These are phyloP conservation scores for Rubia yunnanensis DNA, from an alignment of 257 asterid genomes.

Conservation along the genomic window DNA sequence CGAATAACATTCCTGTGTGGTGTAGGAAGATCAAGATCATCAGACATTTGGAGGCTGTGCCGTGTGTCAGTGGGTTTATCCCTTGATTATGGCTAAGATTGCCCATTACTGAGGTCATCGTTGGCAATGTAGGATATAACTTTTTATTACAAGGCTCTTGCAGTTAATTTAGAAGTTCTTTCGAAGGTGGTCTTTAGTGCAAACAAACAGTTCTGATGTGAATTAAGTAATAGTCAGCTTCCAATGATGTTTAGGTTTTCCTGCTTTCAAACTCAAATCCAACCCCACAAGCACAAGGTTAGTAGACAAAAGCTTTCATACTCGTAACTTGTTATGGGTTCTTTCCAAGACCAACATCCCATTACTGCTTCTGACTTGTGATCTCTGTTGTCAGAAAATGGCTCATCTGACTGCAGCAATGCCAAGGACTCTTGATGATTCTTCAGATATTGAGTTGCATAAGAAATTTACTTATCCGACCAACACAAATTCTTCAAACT, in stretches of 20 bases:
- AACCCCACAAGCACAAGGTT: constrained; percentile 72
- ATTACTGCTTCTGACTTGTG: constrained; percentile 13
- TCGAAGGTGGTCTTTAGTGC: constrained; percentile 19
- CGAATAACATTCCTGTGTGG: constrained; percentile 45
- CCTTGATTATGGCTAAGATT: constrained; percentile 89
- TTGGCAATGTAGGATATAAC: constrained; percentile 23
- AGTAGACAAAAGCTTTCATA: constrained; percentile 18
- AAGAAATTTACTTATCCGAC: constrained; percentile 20
- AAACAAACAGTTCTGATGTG: constrained; percentile 40
- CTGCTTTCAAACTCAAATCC: constrained; percentile 68
- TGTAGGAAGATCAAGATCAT: constrained; percentile 75
- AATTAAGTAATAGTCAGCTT: constrained; percentile 18
- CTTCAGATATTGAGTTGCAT: constrained; percentile 27
- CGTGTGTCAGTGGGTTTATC: constrained; percentile 84
- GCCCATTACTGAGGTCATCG: constrained; percentile 41
- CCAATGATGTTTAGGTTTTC: constrained; percentile 78
- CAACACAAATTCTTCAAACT: constrained; percentile 22
- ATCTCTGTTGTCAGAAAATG: constrained; percentile 44
- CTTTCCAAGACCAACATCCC: not conserved
- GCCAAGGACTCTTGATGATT: constrained; percentile 53
- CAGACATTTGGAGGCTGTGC: constrained; percentile 93
- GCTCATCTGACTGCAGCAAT: constrained; percentile 45
- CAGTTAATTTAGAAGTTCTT: constrained; percentile 20
- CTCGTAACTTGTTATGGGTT: constrained; percentile 3
- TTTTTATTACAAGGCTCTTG: constrained; percentile 19